phyloP scores from a whole-genome alignment of 345 rosid genomes.

The Carallia brachiata region DNA sequence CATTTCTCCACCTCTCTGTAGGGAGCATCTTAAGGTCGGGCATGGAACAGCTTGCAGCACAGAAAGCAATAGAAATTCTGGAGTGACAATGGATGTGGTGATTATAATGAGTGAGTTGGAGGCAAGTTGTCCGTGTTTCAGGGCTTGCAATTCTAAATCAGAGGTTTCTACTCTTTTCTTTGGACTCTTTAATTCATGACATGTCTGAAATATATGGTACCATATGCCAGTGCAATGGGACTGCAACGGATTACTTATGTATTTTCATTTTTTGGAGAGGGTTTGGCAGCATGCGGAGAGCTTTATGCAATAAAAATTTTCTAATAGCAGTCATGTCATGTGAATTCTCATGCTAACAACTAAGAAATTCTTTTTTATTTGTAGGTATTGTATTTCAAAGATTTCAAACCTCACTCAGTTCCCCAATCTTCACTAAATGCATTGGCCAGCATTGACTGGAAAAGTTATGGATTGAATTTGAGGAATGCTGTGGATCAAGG shows the following conservation, averaged over 20 bases:
- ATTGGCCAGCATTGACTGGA: slow-evolving; percentile 72
- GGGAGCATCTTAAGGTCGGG: slow-evolving; percentile 73
- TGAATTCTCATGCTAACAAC: neutral
- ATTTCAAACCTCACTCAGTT: slow-evolving; percentile 58
- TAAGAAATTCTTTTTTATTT: neutral
- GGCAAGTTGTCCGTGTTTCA: slow-evolving; percentile 40
- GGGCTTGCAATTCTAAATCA: slow-evolving; percentile 47
- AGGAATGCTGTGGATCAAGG: slow-evolving; percentile 45
- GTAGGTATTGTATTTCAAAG: slow-evolving; percentile 73
- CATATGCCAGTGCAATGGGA: neutral
- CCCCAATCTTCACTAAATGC: slow-evolving; percentile 50
- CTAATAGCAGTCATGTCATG: neutral
- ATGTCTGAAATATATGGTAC: neutral
- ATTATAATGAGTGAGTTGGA: slow-evolving; percentile 58
- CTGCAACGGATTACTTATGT: neutral
- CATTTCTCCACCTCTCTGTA: slow-evolving; percentile 28
- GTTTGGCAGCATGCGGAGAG: neutral
- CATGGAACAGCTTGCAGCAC: slow-evolving; percentile 49
- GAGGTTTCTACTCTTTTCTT: slow-evolving; percentile 45
- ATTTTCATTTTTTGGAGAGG: neutral
- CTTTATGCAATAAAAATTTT: neutral
- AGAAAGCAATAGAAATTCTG: slow-evolving; percentile 44
- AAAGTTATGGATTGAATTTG: slow-evolving; percentile 70
- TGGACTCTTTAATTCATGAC: neutral
- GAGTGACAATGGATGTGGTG: slow-evolving; percentile 63